phyloP scores from a whole-genome alignment of 495 filamentous ascomycete species.

The Tuber aestivum region DNA sequence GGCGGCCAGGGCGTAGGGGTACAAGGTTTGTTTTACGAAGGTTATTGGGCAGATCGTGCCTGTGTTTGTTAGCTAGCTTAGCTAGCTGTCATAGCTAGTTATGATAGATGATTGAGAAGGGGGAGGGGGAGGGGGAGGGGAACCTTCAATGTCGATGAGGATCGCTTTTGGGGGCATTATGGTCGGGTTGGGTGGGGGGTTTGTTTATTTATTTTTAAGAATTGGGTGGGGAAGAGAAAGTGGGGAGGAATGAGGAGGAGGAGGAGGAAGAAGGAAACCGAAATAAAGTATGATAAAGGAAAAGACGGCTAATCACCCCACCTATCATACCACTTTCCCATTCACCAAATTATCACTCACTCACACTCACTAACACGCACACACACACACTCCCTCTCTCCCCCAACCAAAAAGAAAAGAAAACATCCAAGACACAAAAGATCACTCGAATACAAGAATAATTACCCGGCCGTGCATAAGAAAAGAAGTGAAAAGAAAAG shows the following conservation, averaged over 20 bases:
- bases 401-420: no score
- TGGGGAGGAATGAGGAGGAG: not conserved
- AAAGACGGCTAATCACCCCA: not conserved
- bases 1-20: constrained; percentile 58
- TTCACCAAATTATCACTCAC: not conserved
- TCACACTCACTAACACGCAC: no score
- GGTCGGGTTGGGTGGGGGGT: no score
- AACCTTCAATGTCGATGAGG: not conserved
- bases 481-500: constrained; percentile 30
- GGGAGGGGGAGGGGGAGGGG: not conserved
- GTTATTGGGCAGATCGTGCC: not conserved
- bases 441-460: not conserved
- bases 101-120: not conserved
- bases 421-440: not conserved
- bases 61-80: not conserved
- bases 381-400: no score
- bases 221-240: not conserved
- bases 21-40: not conserved
- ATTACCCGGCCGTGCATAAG: not conserved
- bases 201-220: no score
- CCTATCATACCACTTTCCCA: not conserved
- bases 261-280: not conserved
- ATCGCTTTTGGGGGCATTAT: not conserved
- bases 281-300: not conserved
- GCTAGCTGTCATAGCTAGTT: no score